Percentiles rank a stretch among this genome's conserved stretches.
phyloP scores from a whole-genome alignment of 768 basidiomycete species.

The Trametes villosa region DNA sequence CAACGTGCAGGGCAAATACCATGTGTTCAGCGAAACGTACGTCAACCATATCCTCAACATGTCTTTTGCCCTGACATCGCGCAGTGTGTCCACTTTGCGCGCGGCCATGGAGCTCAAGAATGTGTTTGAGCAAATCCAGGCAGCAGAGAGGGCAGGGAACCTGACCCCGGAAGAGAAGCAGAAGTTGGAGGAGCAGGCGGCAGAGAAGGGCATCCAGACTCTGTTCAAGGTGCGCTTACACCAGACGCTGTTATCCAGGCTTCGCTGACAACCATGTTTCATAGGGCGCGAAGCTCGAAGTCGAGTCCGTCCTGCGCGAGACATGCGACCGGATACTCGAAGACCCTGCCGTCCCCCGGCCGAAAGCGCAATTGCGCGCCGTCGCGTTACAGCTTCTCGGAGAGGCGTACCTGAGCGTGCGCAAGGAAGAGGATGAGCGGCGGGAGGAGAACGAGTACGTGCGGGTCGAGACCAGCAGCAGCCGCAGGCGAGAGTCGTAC shows the following conservation, averaged over 20 bases:
- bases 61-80: not conserved
- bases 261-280: not conserved
- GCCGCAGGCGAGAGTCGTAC: slow-evolving; percentile 48
- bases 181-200: slow-evolving; percentile 87
- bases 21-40: slow-evolving; percentile 91
- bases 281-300: slow-evolving; percentile 88
- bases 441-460: slow-evolving; percentile 81
- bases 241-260: not conserved
- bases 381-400: slow-evolving; percentile 85
- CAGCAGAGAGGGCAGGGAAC: slow-evolving; percentile 85
- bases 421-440: slow-evolving; percentile 56
- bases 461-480: slow-evolving; percentile 74
- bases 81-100: slow-evolving; percentile 80
- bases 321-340: slow-evolving; percentile 82
- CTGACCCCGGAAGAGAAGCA: slow-evolving; percentile 78
- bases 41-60: slow-evolving; percentile 33
- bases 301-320: slow-evolving; percentile 88
- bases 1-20: slow-evolving; percentile 90
- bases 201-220: slow-evolving; percentile 90
- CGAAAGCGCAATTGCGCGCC: slow-evolving; percentile 73
- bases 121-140: slow-evolving; percentile 91
- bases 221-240: slow-evolving; percentile 72
- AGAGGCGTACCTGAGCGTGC: slow-evolving; percentile 73
- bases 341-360: slow-evolving; percentile 53
- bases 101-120: slow-evolving; percentile 88